A percentile compares a stretch with the other conserved stretches of the same genome.
Conservation (phyloP, 495 filamentous ascomycete species). For the Neurospora sp. region DNA sequence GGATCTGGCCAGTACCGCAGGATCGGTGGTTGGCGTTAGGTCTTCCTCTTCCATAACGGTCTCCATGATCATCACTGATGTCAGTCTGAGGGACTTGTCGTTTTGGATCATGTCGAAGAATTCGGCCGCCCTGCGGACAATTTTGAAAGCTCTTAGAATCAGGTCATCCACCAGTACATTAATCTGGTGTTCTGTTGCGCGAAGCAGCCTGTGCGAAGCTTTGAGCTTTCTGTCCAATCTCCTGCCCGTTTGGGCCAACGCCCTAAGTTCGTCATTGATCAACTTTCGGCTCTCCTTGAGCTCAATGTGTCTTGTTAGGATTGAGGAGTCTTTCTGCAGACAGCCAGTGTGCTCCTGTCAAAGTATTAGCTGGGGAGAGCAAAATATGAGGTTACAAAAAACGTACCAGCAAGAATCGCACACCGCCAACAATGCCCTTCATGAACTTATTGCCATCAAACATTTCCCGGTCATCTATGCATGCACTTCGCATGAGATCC, state of each 20-base stretch:
- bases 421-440: slow-evolving; percentile 84
- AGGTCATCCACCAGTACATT: slow-evolving; percentile 82
- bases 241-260: slow-evolving; percentile 80
- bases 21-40: slow-evolving; percentile 62
- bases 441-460: slow-evolving; percentile 86
- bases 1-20: slow-evolving; percentile 27
- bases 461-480: slow-evolving; percentile 51
- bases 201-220: slow-evolving; percentile 3
- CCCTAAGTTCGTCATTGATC: slow-evolving; percentile 78
- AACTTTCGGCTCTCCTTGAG: slow-evolving; percentile 75
- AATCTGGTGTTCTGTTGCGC: slow-evolving; percentile 46
- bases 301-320: slow-evolving; percentile 64
- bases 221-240: slow-evolving; percentile 56
- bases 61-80: slow-evolving; percentile 46
- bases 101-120: slow-evolving; percentile 89
- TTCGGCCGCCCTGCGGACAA: slow-evolving; percentile 79
- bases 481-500: slow-evolving; percentile 71
- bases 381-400: background rate
- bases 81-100: slow-evolving; percentile 40
- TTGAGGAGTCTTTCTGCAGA: slow-evolving; percentile 65
- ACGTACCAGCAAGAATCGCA: slow-evolving; percentile 79
- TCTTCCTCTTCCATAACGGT: slow-evolving; percentile 52
- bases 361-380: slow-evolving; percentile 9
- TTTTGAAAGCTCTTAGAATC: slow-evolving; percentile 85
- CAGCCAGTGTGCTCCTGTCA: slow-evolving; percentile 77